These are phyloP conservation scores for Colletotrichum spinosum DNA, from an alignment of 2,329 filamentous ascomycete genomes.

Conservation along the genomic window DNA sequence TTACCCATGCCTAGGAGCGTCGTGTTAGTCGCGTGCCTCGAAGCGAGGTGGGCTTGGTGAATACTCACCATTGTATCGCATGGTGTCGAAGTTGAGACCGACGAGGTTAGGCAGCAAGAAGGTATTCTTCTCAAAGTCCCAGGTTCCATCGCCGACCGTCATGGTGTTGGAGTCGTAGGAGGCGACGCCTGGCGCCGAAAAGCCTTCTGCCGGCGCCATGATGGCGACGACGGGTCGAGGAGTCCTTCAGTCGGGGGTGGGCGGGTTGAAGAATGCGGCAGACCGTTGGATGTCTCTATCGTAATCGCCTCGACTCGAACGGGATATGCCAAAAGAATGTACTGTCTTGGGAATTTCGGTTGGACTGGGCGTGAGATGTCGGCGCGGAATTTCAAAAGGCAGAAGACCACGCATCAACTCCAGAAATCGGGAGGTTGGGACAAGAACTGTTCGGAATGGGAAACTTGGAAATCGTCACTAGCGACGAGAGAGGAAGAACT, in stretches of 20 bases:
- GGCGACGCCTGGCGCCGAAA: constrained; percentile 78
- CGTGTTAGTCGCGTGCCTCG: constrained; percentile 34
- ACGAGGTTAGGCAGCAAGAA: constrained; percentile 83
- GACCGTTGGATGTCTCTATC: constrained; percentile 7
- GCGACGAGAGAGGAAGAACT: constrained; percentile 10
- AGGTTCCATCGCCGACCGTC: constrained; percentile 84
- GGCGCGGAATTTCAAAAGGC: constrained; percentile 12
- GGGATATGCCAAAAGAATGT: constrained; percentile 18
- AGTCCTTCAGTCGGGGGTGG: constrained; percentile 28
- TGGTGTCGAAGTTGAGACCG: constrained; percentile 83
- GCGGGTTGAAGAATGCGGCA: constrained; percentile 23
- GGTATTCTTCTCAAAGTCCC: constrained; percentile 81
- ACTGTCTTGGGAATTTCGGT: constrained; percentile 28
- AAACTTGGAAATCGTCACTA: constrained; percentile 24
- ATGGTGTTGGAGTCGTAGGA: constrained; percentile 80
- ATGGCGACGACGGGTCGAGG: constrained; percentile 53
- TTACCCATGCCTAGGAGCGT: constrained; percentile 79
- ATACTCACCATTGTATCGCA: constrained; percentile 82
- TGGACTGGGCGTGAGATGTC: constrained; percentile 25
- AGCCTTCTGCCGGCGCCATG: constrained; percentile 70
- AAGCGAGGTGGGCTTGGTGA: background rate
- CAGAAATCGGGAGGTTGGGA: constrained; percentile 10
- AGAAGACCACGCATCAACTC: constrained; percentile 11
- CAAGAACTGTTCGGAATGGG: constrained; percentile 12
- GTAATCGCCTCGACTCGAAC: constrained; percentile 21